Conservation (phyloP, 2,329 filamentous ascomycete species). For the Acarospora socialis region DNA sequence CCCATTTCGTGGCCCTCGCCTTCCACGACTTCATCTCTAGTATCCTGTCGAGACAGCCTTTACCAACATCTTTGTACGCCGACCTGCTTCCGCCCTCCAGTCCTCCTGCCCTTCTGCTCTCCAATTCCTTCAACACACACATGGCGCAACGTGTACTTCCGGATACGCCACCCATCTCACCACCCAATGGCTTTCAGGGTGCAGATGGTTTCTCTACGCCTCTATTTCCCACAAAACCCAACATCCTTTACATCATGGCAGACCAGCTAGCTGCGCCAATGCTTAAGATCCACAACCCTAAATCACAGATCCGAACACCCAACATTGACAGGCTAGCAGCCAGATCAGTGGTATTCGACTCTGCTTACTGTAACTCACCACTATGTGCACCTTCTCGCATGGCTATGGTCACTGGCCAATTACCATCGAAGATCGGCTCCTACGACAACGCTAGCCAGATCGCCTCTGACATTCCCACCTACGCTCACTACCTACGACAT, state of each 20-base stretch:
- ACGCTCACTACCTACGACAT: conserved; percentile 76
- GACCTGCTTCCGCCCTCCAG: too few relatives aligned
- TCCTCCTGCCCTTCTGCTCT: too few relatives aligned
- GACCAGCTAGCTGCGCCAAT: conserved; percentile 85
- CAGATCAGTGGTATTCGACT: conserved; percentile 78
- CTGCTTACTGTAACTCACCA: conserved; percentile 85
- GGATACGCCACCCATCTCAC: too few relatives aligned
- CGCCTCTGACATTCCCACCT: conserved; percentile 72
- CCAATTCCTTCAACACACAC: too few relatives aligned
- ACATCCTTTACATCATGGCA: conserved; percentile 90
- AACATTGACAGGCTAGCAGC: conserved; percentile 73
- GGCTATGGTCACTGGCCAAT: conserved; percentile 80
- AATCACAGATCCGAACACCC: conserved; percentile 83
- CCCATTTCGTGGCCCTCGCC: too few relatives aligned
- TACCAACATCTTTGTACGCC: too few relatives aligned
- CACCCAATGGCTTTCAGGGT: too few relatives aligned
- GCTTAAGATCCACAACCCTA: conserved; percentile 79
- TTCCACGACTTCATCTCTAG: too few relatives aligned
- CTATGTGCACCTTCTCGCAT: conserved; percentile 86
- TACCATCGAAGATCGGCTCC: conserved; percentile 81
- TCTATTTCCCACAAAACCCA: conserved; percentile 48
- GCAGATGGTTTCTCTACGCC: too few relatives aligned
- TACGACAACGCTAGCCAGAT: conserved; percentile 87
- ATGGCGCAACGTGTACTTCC: too few relatives aligned
- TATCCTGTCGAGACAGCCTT: too few relatives aligned